Conservation (phyloP, 2,329 filamentous ascomycete genomes). For the Mariannaea sp. region DNA sequence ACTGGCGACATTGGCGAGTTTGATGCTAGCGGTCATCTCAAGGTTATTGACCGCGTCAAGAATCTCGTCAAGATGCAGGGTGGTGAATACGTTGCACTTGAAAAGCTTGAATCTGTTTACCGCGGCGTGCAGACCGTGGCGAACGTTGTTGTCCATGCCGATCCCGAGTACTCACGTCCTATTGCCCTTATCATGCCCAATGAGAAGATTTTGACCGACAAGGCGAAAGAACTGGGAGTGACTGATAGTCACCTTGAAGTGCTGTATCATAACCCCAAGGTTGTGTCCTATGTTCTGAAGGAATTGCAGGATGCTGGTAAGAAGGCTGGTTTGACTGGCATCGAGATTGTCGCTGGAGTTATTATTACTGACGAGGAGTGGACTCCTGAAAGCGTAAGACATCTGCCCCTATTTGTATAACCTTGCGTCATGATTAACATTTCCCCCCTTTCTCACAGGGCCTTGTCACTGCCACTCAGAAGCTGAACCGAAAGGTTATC, state of each 20-base stretch:
- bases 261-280: slow-evolving; percentile 69
- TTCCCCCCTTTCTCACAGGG: slow-evolving; percentile 46
- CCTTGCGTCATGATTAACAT: slow-evolving; percentile 27
- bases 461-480: slow-evolving; percentile 65
- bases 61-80: slow-evolving; percentile 95
- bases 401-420: neutral
- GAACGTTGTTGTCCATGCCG: slow-evolving; percentile 88
- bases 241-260: slow-evolving; percentile 70
- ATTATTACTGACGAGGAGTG: slow-evolving; percentile 85
- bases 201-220: slow-evolving; percentile 64
- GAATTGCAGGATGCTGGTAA: slow-evolving; percentile 69
- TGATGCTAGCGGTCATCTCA: slow-evolving; percentile 76
- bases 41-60: slow-evolving; percentile 95
- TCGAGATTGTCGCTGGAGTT: slow-evolving; percentile 78
- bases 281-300: slow-evolving; percentile 66
- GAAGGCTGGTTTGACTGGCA: slow-evolving; percentile 67
- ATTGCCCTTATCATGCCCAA: slow-evolving; percentile 78
- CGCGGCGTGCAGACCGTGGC: slow-evolving; percentile 76
- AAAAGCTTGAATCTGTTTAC: slow-evolving; percentile 94
- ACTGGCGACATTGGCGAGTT: slow-evolving; percentile 96
- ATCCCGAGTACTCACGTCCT: slow-evolving; percentile 73
- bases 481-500: slow-evolving; percentile 60
- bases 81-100: slow-evolving; percentile 95
- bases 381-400: slow-evolving; percentile 81
- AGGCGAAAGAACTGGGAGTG: slow-evolving; percentile 66